Percentiles rank a stretch among this genome's conserved stretches.
Evolutionary conservation across 331 rosid species (phyloP).

Genomic region (Spiraea crenata): DNA sequence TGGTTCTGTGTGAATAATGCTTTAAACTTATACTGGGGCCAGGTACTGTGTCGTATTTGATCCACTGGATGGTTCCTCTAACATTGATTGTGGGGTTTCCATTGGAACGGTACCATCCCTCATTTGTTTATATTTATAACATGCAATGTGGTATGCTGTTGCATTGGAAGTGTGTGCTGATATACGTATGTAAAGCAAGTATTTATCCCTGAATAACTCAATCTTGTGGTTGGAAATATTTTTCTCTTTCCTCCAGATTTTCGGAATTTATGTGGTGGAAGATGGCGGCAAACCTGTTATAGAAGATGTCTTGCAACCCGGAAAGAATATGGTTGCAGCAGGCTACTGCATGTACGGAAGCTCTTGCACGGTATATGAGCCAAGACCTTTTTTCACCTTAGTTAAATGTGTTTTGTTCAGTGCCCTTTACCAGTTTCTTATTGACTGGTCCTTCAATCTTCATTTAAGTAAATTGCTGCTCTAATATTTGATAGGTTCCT

Average conservation of each 20-base stretch:
- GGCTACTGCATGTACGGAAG: slow-evolving; percentile 99
- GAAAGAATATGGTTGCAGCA: slow-evolving; percentile 72
- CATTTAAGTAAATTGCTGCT: not conserved
- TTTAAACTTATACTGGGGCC: slow-evolving; percentile 15
- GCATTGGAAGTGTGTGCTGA: slow-evolving; percentile 1
- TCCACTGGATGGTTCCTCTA: slow-evolving; percentile 96
- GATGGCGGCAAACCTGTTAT: slow-evolving; percentile 45
- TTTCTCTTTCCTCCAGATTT: slow-evolving; percentile 58
- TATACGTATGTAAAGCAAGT: slow-evolving; percentile 6
- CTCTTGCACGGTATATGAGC: slow-evolving; percentile 82
- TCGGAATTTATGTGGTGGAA: slow-evolving; percentile 66
- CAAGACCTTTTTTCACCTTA: slow-evolving; percentile 2
- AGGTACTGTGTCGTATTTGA: slow-evolving; percentile 89
- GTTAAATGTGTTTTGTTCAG: not conserved
- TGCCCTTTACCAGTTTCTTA: not conserved
- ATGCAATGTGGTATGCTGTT: not conserved
- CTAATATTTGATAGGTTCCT: not conserved
- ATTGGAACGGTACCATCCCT: slow-evolving; percentile 72
- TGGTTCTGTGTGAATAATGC: slow-evolving; percentile 1
- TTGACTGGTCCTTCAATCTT: not conserved
- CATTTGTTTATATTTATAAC: not conserved
- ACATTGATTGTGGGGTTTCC: slow-evolving; percentile 94
- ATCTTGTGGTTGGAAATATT: slow-evolving; percentile 27
- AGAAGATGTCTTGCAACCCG: slow-evolving; percentile 77
- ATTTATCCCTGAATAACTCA: slow-evolving; percentile 30